Percentiles rank a stretch among this genome's conserved stretches.
Conservation (phyloP, 1,139 yeast genomes). For the Ogataea hybrid region DNA sequence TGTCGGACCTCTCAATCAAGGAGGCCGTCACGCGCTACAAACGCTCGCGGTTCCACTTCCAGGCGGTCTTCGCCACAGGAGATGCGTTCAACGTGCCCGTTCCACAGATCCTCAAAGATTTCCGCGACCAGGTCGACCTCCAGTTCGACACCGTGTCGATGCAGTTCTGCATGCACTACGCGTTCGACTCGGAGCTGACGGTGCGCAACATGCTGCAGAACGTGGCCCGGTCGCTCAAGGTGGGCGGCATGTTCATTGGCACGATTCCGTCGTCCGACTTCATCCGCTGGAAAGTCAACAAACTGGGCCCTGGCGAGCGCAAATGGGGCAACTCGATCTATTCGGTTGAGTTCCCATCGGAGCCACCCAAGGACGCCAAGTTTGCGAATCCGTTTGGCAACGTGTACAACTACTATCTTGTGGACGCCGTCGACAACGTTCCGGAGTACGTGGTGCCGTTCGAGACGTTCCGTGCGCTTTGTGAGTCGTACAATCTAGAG, state of each 20-base stretch:
- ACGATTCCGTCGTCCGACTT: conserved; percentile 93
- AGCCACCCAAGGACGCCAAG: conserved; percentile 69
- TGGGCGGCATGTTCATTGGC: conserved; percentile 88
- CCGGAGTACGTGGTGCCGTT: conserved; percentile 98
- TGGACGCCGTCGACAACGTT: conserved; percentile 94
- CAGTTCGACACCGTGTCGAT: conserved; percentile 88
- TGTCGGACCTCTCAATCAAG: conserved; percentile 81
- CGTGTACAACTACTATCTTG: conserved; percentile 73
- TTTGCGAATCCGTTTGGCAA: conserved; percentile 83
- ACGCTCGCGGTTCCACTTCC: conserved; percentile 55
- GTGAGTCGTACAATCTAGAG: conserved; percentile 79
- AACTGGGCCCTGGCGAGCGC: conserved; percentile 46
- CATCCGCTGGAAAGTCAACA: conserved; percentile 61
- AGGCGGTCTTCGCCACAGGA: conserved; percentile 84
- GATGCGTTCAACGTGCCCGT: conserved; percentile 78
- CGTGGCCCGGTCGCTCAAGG: conserved; percentile 67
- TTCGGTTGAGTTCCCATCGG: conserved; percentile 72
- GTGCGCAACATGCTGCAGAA: conserved; percentile 72
- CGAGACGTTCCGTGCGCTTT: conserved; percentile 76
- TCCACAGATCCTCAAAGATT: conserved; percentile 64
- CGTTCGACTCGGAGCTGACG: conserved; percentile 82
- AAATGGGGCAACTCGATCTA: conserved; percentile 87
- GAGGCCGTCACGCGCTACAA: conserved; percentile 81
- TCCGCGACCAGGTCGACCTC: conserved; percentile 57
- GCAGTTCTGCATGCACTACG: conserved; percentile 93